A percentile compares a stretch with the other conserved stretches of the same genome.
Evolutionary conservation across 1,139 yeast genomes (phyloP).

Genomic region (Pichia sp.): DNA sequence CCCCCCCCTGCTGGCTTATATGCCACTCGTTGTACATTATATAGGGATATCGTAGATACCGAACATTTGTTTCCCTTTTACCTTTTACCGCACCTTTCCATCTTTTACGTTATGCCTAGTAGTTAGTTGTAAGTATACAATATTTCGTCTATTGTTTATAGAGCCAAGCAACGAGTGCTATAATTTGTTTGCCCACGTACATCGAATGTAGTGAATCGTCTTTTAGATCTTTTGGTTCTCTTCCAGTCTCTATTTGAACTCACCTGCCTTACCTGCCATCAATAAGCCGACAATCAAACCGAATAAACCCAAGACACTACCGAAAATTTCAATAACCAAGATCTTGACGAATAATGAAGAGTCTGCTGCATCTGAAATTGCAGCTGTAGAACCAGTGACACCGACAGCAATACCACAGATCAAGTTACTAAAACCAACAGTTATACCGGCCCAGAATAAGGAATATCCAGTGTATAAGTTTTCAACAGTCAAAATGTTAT

Average conservation of each 20-base stretch:
- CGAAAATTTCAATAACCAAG: slow-evolving; percentile 93
- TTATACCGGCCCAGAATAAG: slow-evolving; percentile 96
- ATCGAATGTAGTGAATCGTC: no score
- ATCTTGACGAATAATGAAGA: slow-evolving; percentile 91
- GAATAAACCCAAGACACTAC: slow-evolving; percentile 90
- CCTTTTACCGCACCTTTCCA: no score
- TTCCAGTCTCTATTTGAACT: slow-evolving; percentile 38
- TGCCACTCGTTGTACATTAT: no score
- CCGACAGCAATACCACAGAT: slow-evolving; percentile 98
- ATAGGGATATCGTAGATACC: no score
- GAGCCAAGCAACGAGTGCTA: no score
- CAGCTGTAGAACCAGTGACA: slow-evolving; percentile 96
- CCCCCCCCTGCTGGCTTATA: no score
- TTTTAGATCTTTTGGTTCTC: no score
- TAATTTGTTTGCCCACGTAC: no score
- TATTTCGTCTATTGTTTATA: no score
- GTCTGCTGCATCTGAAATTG: slow-evolving; percentile 97
- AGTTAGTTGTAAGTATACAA: no score
- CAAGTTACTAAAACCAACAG: slow-evolving; percentile 89
- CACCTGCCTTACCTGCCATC: slow-evolving; percentile 94
- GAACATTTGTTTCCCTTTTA: no score
- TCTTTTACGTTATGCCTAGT: no score
- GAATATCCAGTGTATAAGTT: slow-evolving; percentile 92
- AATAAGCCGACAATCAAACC: slow-evolving; percentile 92
- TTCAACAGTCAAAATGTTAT: slow-evolving; percentile 64